Conservation (phyloP, 805 yeast genomes). For the Hemisphaericaspora nanyangensis region DNA sequence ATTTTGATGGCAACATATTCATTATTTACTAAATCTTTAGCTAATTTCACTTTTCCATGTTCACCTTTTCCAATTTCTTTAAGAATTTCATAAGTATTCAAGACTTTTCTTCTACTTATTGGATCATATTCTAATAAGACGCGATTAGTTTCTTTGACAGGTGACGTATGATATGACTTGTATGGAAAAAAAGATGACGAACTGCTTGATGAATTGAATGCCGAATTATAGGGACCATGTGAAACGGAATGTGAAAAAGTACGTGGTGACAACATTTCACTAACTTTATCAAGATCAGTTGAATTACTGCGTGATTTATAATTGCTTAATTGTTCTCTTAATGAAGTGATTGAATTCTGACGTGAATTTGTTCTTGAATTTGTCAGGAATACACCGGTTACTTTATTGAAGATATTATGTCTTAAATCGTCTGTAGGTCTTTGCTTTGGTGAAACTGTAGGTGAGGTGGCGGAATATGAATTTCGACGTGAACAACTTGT, state of each 20-base stretch:
- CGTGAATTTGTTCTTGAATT: neutral
- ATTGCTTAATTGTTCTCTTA: neutral
- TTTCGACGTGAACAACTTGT: neutral
- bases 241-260: neutral
- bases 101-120: constrained; percentile 67
- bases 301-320: constrained; percentile 2
- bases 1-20: constrained; percentile 89
- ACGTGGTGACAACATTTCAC: constrained; percentile 1
- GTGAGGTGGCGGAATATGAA: neutral
- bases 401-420: constrained; percentile 1
- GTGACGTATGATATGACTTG: constrained; percentile 10
- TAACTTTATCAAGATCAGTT: neutral
- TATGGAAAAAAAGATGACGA: constrained; percentile 3
- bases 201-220: constrained; percentile 4
- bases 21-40: constrained; percentile 60
- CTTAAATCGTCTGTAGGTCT: constrained; percentile 5
- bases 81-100: constrained; percentile 87
- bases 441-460: constrained; percentile 5
- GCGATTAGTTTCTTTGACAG: constrained; percentile 78
- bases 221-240: neutral
- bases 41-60: constrained; percentile 96
- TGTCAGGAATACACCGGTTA: neutral
- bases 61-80: constrained; percentile 93
- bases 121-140: constrained; percentile 89
- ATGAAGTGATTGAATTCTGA: constrained; percentile 1